Evolutionary conservation across 2,329 filamentous ascomycete species (phyloP).

Genomic region (Aspergillus unguis): DNA sequence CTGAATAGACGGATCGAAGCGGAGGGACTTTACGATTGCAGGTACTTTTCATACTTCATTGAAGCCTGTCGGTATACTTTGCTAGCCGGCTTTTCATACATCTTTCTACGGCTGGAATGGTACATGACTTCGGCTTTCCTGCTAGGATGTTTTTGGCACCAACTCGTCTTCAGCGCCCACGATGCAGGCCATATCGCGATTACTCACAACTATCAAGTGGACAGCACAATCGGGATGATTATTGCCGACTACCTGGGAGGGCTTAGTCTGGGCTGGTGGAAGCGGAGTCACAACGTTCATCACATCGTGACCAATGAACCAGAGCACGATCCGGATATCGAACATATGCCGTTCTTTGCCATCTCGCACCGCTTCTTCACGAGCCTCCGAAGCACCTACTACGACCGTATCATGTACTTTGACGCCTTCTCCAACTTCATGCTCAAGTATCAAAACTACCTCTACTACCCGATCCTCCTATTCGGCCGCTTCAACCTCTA

Average conservation of each 20-base stretch:
- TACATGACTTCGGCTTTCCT: conserved; percentile 68
- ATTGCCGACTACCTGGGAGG: conserved; percentile 89
- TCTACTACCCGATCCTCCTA: conserved; percentile 77
- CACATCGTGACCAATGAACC: conserved; percentile 94
- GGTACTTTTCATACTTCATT: conserved; percentile 73
- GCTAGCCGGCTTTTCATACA: conserved; percentile 61
- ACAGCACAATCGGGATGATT: conserved; percentile 82
- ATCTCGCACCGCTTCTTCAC: conserved; percentile 76
- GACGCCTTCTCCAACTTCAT: conserved; percentile 69
- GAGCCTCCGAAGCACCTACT: conserved; percentile 74
- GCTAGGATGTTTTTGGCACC: conserved; percentile 86
- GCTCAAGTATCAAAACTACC: conserved; percentile 71
- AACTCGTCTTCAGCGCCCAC: conserved; percentile 88
- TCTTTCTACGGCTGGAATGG: conserved; percentile 61
- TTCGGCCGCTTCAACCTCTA: conserved; percentile 89
- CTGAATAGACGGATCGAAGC: conserved; percentile 68
- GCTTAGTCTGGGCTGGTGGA: conserved; percentile 94
- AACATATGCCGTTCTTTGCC: conserved; percentile 85
- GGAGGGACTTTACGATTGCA: conserved; percentile 78
- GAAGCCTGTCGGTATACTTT: conserved; percentile 70
- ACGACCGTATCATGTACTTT: conserved; percentile 75
- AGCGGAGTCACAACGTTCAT: conserved; percentile 91
- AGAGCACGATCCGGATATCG: conserved; percentile 93
- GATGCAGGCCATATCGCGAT: conserved; percentile 98
- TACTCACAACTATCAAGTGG: conserved; percentile 80